Base-by-base conservation (phyloP, 2,329 filamentous ascomycete species). In the Corynespora cassiicola region DNA sequence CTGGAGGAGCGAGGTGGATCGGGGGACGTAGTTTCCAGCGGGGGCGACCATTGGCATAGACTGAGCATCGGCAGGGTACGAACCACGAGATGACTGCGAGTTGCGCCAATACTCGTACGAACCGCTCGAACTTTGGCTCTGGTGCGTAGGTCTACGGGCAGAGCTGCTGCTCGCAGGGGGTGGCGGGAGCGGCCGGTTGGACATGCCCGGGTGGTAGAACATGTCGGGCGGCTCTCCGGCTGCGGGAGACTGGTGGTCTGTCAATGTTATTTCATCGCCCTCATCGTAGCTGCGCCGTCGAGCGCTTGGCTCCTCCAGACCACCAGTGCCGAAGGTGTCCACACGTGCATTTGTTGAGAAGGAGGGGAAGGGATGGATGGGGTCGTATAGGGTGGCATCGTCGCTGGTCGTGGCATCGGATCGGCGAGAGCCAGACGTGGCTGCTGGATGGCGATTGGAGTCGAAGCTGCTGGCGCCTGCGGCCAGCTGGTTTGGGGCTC, bases 261-360 rank as follows among this genome's bases (percentile, higher is more conserved):
- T 73, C 22, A 77, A 58, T 5, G 64, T 66, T 29, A 69, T 78
- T 65, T 97, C 94, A 53, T 96, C 94, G 2, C 89, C 92, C 63
- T 96, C 90, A 54, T 97, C 92, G 56, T 94, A 96, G 69, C 90
- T 96, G 56, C 90, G 76, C 44, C 90, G 82, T 50, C 90, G 73
- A 6, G 60, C 77, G 32, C 77, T 82, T 2, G 91, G 90, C 41
- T 88, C 81, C 46, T 90, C 84, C 18, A 96, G 71, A 1, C 94
- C 94, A 25, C 92, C 94, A n/a, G 90, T 96, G 6, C 88, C 91
- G 32, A 83, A 87, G 30, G 89, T 90, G 66, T 97, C 92, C 33
- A 96, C 86, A 36, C 87, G 81, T 5, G 87, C 89, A 37, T 84
- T 78, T 10, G 65, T 75, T 37, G 71, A 73, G 50, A 81, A 76